Percentiles rank a stretch among this genome's conserved stretches.
These are phyloP conservation scores for Fusarium bulbicola DNA, from an alignment of 2,329 filamentous ascomycete genomes.

Conservation along the genomic window DNA sequence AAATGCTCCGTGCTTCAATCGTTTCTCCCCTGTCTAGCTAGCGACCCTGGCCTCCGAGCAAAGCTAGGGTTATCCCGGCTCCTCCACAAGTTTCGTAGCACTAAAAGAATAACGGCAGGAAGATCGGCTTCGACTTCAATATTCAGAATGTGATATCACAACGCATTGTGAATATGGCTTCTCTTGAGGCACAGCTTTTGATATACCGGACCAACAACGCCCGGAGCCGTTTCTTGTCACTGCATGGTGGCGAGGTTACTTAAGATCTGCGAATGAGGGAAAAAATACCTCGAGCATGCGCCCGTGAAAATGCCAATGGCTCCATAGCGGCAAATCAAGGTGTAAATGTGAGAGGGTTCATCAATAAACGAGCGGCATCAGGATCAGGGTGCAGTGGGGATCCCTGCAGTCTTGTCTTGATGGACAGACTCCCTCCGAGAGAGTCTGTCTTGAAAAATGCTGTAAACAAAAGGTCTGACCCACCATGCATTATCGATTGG, in stretches of 20 bases:
- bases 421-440: slow-evolving; percentile 34
- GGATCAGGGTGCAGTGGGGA: slow-evolving; percentile 38
- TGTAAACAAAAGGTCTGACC: slow-evolving; percentile 36
- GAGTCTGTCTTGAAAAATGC: slow-evolving; percentile 22
- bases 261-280: slow-evolving; percentile 23
- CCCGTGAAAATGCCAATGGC: slow-evolving; percentile 30
- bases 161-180: slow-evolving; percentile 14
- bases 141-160: slow-evolving; percentile 22
- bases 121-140: slow-evolving; percentile 34
- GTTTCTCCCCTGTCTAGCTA: slow-evolving; percentile 39
- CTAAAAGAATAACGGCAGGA: slow-evolving; percentile 36
- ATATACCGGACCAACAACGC: slow-evolving; percentile 11
- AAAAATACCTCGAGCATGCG: slow-evolving; percentile 33
- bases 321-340: slow-evolving; percentile 38
- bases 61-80: slow-evolving; percentile 44
- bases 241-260: slow-evolving; percentile 27
- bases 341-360: slow-evolving; percentile 32
- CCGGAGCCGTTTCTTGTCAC: background rate
- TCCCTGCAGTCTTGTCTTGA: slow-evolving; percentile 24
- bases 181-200: background rate
- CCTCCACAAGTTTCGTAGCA: slow-evolving; percentile 41
- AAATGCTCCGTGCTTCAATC: slow-evolving; percentile 42
- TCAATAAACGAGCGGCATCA: slow-evolving; percentile 30
- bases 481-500: slow-evolving; percentile 29
- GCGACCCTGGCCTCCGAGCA: slow-evolving; percentile 33